These are phyloP conservation scores for Pythium apleroticum DNA, from an alignment of 352 stramenopile genomes.

Conservation along the genomic window DNA sequence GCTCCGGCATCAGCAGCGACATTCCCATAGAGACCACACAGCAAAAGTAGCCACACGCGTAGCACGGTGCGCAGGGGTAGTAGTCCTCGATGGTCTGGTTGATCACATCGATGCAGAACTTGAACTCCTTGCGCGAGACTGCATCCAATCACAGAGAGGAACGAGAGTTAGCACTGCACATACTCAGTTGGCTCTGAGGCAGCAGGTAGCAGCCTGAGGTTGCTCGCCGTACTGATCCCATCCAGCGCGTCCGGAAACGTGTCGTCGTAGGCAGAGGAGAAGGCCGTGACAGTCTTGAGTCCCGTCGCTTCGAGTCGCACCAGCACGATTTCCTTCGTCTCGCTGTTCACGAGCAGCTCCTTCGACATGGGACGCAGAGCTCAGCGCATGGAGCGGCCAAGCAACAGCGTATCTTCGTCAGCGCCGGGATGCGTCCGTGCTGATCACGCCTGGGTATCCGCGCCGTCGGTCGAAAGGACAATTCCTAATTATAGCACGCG, in stretches of 20 bases:
- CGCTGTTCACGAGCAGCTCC: slow-evolving; percentile 51
- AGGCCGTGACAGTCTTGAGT: slow-evolving; percentile 50
- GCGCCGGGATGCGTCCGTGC: background rate
- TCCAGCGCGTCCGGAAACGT: slow-evolving; percentile 60
- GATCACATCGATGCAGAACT: slow-evolving; percentile 72
- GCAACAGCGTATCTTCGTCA: slow-evolving; percentile 7
- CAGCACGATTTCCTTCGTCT: slow-evolving; percentile 56
- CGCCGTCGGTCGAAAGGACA: background rate
- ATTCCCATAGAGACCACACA: slow-evolving; percentile 61
- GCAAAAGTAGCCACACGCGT: slow-evolving; percentile 64
- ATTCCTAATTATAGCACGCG: slow-evolving; percentile 24
- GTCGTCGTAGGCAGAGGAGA: slow-evolving; percentile 54
- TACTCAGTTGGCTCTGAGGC: too few relatives aligned
- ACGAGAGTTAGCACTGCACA: slow-evolving; percentile 9
- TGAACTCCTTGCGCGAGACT: slow-evolving; percentile 77
- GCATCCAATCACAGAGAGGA: background rate
- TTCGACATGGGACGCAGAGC: slow-evolving; percentile 41
- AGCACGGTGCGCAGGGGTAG: slow-evolving; percentile 73
- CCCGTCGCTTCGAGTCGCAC: slow-evolving; percentile 47
- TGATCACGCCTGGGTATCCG: background rate
- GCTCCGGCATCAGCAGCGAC: slow-evolving; percentile 58
- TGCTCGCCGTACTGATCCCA: slow-evolving; percentile 72
- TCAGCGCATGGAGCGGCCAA: slow-evolving; percentile 10
- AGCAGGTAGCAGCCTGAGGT: too few relatives aligned
- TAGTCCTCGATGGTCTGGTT: slow-evolving; percentile 77